These are phyloP conservation scores for Aspergillus piperis DNA, from an alignment of 2,329 filamentous ascomycete genomes.

Conservation along the genomic window DNA sequence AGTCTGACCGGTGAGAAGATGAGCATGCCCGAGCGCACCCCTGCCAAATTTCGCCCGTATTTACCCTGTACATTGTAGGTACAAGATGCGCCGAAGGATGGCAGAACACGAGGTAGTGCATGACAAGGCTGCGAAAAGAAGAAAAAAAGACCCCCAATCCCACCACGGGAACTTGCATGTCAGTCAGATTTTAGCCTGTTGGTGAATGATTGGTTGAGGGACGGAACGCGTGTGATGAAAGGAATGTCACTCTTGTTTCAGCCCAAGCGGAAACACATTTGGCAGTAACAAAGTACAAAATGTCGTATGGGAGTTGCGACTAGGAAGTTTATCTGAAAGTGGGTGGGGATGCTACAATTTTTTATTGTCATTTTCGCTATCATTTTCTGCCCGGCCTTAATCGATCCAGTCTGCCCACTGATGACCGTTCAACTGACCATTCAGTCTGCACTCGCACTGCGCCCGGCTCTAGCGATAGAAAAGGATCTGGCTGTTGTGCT, in stretches of 20 bases:
- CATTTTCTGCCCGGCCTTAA: neutral
- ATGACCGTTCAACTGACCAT: conserved; percentile 8
- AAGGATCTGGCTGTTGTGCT: neutral
- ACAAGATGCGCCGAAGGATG: no score
- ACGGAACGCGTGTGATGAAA: neutral
- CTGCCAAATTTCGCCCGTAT: no score
- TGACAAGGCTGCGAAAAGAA: neutral
- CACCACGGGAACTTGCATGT: neutral
- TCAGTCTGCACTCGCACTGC: conserved; percentile 12
- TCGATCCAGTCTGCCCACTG: neutral
- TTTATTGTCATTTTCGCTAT: neutral
- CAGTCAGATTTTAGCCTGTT: conserved; percentile 11
- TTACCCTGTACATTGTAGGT: no score
- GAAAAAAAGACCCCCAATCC: neutral
- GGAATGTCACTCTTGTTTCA: neutral
- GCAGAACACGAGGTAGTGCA: neutral
- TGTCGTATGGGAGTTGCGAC: no score
- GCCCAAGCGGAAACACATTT: neutral
- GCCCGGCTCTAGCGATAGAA: conserved; percentile 4
- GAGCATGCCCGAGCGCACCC: no score
- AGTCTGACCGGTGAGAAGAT: no score
- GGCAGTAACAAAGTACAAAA: no score
- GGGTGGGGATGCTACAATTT: neutral
- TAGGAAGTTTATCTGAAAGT: neutral
- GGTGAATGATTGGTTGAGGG: neutral